Conservation (phyloP, 768 basidiomycete genomes). For the Russula abietina region DNA sequence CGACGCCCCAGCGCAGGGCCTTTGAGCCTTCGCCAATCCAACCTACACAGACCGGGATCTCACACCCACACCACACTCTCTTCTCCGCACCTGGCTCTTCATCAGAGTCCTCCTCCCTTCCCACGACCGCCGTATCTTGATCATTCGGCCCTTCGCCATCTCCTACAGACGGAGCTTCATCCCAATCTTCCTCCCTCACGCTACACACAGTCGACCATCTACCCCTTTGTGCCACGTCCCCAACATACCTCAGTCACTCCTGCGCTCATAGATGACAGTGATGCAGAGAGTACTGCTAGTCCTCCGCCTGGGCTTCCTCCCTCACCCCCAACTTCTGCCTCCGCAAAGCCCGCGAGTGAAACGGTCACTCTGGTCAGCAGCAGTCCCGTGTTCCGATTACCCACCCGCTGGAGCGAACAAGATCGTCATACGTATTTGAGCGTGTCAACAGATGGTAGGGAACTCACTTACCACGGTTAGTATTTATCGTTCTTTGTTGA, state of each 20-base stretch:
- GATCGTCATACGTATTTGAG: constrained; percentile 52
- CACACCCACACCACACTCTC: constrained; percentile 29
- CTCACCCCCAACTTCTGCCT: constrained; percentile 10
- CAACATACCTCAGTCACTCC: constrained; percentile 36
- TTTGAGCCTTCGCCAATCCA: constrained; percentile 17
- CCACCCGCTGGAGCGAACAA: constrained; percentile 75
- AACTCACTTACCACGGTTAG: constrained; percentile 65
- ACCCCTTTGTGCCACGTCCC: constrained; percentile 31
- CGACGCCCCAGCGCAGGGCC: constrained; percentile 41
- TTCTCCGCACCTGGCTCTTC: constrained; percentile 30
- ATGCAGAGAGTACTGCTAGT: constrained; percentile 26
- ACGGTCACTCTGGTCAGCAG: constrained; percentile 22
- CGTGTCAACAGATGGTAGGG: constrained; percentile 65
- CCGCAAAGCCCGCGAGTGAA: constrained; percentile 18
- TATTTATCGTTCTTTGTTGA: constrained; percentile 1
- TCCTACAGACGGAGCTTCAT: constrained; percentile 50
- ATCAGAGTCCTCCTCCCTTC: constrained; percentile 40
- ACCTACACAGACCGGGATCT: constrained; percentile 16
- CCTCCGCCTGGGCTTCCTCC: constrained; percentile 24
- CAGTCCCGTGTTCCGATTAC: constrained; percentile 46
- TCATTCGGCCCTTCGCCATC: constrained; percentile 64
- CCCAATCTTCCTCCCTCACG: constrained; percentile 36
- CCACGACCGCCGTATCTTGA: constrained; percentile 70
- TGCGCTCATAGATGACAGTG: constrained; percentile 23
- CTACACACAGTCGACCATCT: constrained; percentile 17